Base-by-base conservation (phyloP, 345 rosid genomes). In the Populus euphratica region DNA sequence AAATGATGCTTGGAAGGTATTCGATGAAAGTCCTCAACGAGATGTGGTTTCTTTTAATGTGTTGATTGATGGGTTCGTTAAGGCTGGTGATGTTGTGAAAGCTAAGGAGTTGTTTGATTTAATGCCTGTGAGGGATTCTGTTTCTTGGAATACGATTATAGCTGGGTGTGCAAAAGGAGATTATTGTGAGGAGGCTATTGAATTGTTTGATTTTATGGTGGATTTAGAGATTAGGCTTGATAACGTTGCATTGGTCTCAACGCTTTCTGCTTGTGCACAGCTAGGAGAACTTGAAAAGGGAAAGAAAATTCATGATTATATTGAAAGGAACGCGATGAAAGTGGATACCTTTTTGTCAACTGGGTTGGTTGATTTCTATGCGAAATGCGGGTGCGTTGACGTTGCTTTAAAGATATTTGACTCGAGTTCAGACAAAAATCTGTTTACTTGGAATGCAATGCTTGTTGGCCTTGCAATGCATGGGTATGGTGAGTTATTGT, bases 191-290 rank as follows among this genome's bases (percentile, higher is more conserved):
- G 87, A 90, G 76, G 92, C 94, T 5, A 83, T 91, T 68, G 74
- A 72, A 1, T 72, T 93, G 52, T 91, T 91, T 41, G 16, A 80
- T 72, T 76, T 66, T n/a, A 88, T 91, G 94, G 78, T 86, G 70
- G 84, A 11, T 78, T 81, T 70, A 6, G 83, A 77, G 31, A 8
- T 88, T 33, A 77, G 43, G 68, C 94, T 90, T 3, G 91, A 91
- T 54, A 88, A 90, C 50, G 38, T 86, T 2, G 88, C 94, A 0
- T 77, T 93, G 79, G 94, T 91, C 41, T 89, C 96, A n/a, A 86
- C 88, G 75, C 92, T 93, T 36, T 93, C 97, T 41, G 97, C 96
- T 74, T 91, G 96, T 81, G 92, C 92, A 1, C 91, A 85, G 41
- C 77, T 87, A 38, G 95, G 96, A 23, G 88, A 87, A 23, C 70